Percentiles rank a stretch among this genome's conserved stretches.
phyloP scores from a whole-genome alignment of 2,329 filamentous ascomycete genomes.

The Alternaria rosae region DNA sequence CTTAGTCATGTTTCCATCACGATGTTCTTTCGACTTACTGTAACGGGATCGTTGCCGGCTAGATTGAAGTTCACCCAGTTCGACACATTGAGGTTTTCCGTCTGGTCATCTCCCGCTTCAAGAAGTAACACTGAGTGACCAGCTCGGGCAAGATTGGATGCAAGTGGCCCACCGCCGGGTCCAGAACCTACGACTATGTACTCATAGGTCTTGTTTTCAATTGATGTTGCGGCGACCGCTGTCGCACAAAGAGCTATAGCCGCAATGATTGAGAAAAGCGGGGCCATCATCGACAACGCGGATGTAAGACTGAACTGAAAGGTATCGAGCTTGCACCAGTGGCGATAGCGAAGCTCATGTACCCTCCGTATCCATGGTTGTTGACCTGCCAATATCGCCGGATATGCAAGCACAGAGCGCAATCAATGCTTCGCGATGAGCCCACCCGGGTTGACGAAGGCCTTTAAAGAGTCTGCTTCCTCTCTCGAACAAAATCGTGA shows the following conservation, averaged over 20 bases:
- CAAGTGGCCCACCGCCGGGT: slow-evolving; percentile 25
- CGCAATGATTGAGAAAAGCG: background rate
- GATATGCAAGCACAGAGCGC: slow-evolving; percentile 10
- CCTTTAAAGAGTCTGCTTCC: background rate
- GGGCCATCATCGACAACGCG: background rate
- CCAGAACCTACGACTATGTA: slow-evolving; percentile 64
- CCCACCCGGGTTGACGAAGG: background rate
- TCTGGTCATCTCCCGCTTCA: slow-evolving; percentile 66
- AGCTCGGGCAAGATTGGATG: slow-evolving; percentile 44
- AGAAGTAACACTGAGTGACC: slow-evolving; percentile 65
- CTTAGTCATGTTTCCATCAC: background rate
- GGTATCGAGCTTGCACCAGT: no score
- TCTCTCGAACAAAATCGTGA: background rate
- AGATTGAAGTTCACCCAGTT: slow-evolving; percentile 60
- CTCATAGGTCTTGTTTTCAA: slow-evolving; percentile 43
- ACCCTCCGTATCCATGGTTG: background rate
- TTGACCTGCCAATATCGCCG: slow-evolving; percentile 2
- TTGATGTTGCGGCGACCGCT: background rate
- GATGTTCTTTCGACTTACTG: background rate
- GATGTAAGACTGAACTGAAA: no score
- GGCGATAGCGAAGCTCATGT: background rate
- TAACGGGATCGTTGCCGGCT: slow-evolving; percentile 48
- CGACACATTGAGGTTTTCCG: slow-evolving; percentile 57
- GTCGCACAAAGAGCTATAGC: background rate
- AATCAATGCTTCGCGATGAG: background rate